Evolutionary conservation across 2,329 filamentous ascomycete species (phyloP), one percentile per base, ranked within the genome.

Genomic region (Aspergillus pseudoviridinutans): DNA sequence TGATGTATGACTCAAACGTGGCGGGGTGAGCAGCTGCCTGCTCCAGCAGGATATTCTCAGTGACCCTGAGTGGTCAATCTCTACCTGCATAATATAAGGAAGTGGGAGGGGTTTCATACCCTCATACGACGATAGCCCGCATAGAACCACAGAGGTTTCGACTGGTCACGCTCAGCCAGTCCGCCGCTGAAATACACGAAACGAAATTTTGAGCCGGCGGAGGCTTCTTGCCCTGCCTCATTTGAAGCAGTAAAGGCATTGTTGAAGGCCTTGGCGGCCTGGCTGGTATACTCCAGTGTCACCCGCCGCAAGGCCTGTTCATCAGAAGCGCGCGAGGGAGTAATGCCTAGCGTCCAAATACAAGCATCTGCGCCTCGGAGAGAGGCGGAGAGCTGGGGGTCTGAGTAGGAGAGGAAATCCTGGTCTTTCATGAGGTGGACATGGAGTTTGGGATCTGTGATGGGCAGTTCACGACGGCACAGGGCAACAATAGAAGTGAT

Each of bases 381-480:
- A 14, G 74, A 68, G 7, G 69, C 58, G 14, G 80, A 60, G 25
- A 81, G 65, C 9, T 35, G 14, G 10, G 78, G 70, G 1, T 75
- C 71, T 1, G 83, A 77, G 62, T 82, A 86, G 2, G 70, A 65
- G 7, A 76, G 73, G 68, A 86, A 87, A 66, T 87, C 81, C 9
- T 80, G 71, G 61, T 83, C 76, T 58, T 82, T 68, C 46, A 83
- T 69, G 17, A 28, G 35, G 28, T 56, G 22, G 9, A 80, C 76
- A 27, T 80, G 77, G 9, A 81, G 68, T 66, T 85, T 85, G 14
- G 77, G 67, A 55, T 80, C 69, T 38, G 73, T 71, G 42, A 44
- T 49, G 49, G 76, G 68, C 14, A 81, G 65, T 20, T 78, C 74
- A 25, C 77, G 79, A 10, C 83, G 78, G 3, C 78, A 79, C 10